Base-by-base conservation (phyloP, 2,329 filamentous ascomycete genomes). In the Aspergillus sojae region DNA sequence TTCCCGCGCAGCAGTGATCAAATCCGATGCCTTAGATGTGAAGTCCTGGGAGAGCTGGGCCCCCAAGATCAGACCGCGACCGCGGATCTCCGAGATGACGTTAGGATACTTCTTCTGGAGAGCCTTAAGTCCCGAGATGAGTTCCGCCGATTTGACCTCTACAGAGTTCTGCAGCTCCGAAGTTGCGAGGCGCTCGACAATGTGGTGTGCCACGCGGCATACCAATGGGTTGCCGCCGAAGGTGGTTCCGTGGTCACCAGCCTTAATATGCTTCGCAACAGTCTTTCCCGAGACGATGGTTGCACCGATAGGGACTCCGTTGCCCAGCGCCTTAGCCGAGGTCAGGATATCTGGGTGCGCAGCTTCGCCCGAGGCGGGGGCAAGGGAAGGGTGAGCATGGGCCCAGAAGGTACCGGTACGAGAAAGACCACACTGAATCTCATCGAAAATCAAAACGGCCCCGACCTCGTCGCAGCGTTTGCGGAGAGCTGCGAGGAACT, bases 291-390 rank as follows among this genome's bases (percentile, higher is more conserved):
- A 88, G 32, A 89, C 83, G 58, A 90, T 86, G 5, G 91, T 92
- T 7, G 95, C 95, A 57, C 93, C 95, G 69, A 99, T 94, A 55
- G 95, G 95, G 78, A 97, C 94, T 5, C 95, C 95, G 74, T 99
- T 99, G 19, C 95, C 95, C 2, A 99, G 88, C 0, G 95, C 95
- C 82, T 99, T 99, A 62, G 95, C 95, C 0, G 92, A 94, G 16
- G 94, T 97, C 67, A 99, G 81, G 68, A 99, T 90, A 73, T 99
- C 95, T 7, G 95, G 95, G 75, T 99, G 95, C 1, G 93, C 93
- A 68, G 91, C 89, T 70, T 85, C 73, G 28, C 75, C 77, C 28
- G 76, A 75, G 11, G 75, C 71, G 11, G 75, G 75, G 2, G 71
- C 70, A n/a, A 80, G 70, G 41, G 92, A 90, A 28, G 95, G 85